Percentiles rank a stretch among this genome's conserved stretches.
These are phyloP conservation scores for Aspergillus sp. DNA, from an alignment of 2,329 filamentous ascomycete genomes.

Conservation along the genomic window DNA sequence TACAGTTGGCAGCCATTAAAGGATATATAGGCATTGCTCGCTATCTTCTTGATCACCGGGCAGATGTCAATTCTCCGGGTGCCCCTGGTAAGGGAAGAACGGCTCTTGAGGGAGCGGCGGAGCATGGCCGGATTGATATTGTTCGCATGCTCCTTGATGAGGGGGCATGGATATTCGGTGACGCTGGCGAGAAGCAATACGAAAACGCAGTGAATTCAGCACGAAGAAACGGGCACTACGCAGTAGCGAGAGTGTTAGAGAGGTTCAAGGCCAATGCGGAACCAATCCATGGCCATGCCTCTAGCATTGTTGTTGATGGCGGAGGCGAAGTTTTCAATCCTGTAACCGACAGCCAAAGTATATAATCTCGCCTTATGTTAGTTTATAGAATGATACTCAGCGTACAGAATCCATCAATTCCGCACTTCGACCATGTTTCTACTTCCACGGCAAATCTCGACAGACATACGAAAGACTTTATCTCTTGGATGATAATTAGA, in stretches of 20 bases:
- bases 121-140: background rate
- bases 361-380: too few species aligned
- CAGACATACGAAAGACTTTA: too few species aligned
- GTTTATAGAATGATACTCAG: too few species aligned
- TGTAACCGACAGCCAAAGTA: too few species aligned
- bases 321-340: too few species aligned
- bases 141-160: background rate
- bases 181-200: background rate
- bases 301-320: too few species aligned
- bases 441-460: too few species aligned
- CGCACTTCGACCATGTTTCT: fast-evolving
- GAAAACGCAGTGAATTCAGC: fast-evolving
- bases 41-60: background rate
- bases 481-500: too few species aligned
- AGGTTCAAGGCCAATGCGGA: too few species aligned
- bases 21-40: background rate
- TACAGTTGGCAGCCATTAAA: background rate
- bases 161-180: background rate
- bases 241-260: background rate
- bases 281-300: too few species aligned
- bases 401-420: too few species aligned
- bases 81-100: background rate
- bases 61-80: background rate
- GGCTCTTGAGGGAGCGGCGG: background rate
- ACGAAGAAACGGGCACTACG: background rate